These are phyloP conservation scores for Mycena floridula DNA, from an alignment of 768 basidiomycete species.

Conservation along the genomic window DNA sequence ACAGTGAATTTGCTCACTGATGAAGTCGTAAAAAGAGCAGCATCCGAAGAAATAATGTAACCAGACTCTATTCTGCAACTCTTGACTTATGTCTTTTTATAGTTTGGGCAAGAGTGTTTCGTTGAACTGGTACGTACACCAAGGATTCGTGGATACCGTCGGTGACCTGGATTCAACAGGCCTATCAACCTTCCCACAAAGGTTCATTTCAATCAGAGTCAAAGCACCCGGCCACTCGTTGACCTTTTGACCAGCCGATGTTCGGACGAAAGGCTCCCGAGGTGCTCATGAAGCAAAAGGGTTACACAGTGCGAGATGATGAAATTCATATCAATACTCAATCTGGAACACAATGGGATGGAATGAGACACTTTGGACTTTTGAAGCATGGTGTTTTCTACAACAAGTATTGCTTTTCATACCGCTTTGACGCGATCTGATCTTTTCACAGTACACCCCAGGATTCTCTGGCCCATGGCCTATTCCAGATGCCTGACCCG, in stretches of 20 bases:
- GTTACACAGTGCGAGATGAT: constrained; percentile 29
- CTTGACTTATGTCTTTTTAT: neutral
- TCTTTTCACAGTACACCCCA: constrained; percentile 31
- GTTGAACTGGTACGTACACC: constrained; percentile 52
- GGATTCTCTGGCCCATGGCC: constrained; percentile 35
- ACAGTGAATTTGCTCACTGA: constrained; percentile 62
- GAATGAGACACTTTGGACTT: constrained; percentile 53
- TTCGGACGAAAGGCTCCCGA: constrained; percentile 51
- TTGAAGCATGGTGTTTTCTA: constrained; percentile 50
- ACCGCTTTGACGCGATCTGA: neutral
- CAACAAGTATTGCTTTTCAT: constrained; percentile 39
- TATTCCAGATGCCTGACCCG: constrained; percentile 43
- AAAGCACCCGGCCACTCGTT: constrained; percentile 1
- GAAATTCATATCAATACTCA: constrained; percentile 65
- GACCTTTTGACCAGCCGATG: constrained; percentile 36
- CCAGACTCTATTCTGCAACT: no score
- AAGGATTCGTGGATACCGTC: neutral
- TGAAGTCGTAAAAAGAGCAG: constrained; percentile 52
- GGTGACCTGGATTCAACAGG: constrained; percentile 27
- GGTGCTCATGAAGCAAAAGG: constrained; percentile 31
- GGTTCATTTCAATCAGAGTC: no score
- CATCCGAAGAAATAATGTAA: constrained; percentile 51
- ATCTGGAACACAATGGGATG: constrained; percentile 69
- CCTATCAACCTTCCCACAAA: constrained; percentile 63
- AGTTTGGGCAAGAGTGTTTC: constrained; percentile 41